A percentile compares a stretch with the other conserved stretches of the same genome.
phyloP scores from a whole-genome alignment of 192 early-diverging fungal genomes.

The Coemansia furcata region DNA sequence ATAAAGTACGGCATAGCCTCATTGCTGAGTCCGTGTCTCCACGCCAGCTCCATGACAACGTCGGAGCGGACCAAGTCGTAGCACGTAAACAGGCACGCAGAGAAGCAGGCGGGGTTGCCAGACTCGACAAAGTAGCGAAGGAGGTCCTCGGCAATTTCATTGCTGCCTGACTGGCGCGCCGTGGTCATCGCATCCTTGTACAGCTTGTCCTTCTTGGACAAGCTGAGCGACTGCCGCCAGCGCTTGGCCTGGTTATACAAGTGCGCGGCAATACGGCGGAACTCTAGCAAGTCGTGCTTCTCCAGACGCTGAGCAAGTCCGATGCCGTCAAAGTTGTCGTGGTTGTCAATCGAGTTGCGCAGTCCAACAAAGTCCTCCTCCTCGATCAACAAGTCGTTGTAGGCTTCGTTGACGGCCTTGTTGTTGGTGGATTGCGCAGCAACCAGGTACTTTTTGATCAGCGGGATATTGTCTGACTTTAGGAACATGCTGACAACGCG shows the following conservation, averaged over 20 bases:
- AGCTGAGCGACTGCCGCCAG: constrained; percentile 90
- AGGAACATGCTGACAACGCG: constrained; percentile 96
- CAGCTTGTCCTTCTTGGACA: constrained; percentile 96
- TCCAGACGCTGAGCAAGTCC: constrained; percentile 88
- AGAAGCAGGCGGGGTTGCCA: constrained; percentile 90
- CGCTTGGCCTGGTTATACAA: constrained; percentile 96
- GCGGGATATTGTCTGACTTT: constrained; percentile 95
- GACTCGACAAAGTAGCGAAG: constrained; percentile 93
- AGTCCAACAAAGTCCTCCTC: constrained; percentile 95
- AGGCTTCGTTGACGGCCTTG: constrained; percentile 90
- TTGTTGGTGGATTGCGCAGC: constrained; percentile 94
- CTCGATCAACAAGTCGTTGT: constrained; percentile 96
- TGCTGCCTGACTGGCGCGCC: constrained; percentile 83
- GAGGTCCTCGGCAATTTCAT: constrained; percentile 91
- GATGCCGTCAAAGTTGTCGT: constrained; percentile 94
- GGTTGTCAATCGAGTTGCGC: constrained; percentile 91
- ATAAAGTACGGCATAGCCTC: constrained; percentile 99
- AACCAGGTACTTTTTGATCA: constrained; percentile 95
- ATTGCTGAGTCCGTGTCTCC: constrained; percentile 85
- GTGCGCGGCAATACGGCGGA: constrained; percentile 95
- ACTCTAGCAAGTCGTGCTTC: constrained; percentile 95
- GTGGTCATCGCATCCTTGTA: constrained; percentile 99
- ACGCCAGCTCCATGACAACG: constrained; percentile 90
- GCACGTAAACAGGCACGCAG: constrained; percentile 89
- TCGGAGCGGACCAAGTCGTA: constrained; percentile 94